phyloP scores from a whole-genome alignment of 2,329 filamentous ascomycete genomes.

The Aureobasidium vineae region DNA sequence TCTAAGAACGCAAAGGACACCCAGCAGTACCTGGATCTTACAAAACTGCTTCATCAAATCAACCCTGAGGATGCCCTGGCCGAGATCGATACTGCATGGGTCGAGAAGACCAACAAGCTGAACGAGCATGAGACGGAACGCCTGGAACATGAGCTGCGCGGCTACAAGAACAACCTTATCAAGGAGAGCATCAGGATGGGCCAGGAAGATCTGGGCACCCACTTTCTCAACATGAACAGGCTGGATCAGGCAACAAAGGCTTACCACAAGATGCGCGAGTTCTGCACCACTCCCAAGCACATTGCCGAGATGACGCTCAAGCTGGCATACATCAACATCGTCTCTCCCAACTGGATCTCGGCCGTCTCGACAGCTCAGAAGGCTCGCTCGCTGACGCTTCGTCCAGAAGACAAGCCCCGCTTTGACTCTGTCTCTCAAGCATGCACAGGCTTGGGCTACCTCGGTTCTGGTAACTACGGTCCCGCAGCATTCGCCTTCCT shows the following conservation, averaged over 20 bases:
- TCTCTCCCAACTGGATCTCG: conserved; percentile 69
- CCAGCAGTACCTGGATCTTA: conserved; percentile 66
- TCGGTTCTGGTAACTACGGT: conserved; percentile 56
- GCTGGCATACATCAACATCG: conserved; percentile 70
- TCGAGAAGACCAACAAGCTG: conserved; percentile 62
- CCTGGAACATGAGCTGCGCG: conserved; percentile 82
- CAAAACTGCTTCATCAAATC: conserved; percentile 61
- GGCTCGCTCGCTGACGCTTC: conserved; percentile 44
- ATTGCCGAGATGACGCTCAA: conserved; percentile 79
- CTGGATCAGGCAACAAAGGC: conserved; percentile 70
- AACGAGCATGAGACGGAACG: conserved; percentile 69
- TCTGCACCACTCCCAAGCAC: conserved; percentile 79
- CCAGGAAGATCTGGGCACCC: conserved; percentile 84
- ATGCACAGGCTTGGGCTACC: conserved; percentile 60
- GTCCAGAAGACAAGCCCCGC: conserved; percentile 58
- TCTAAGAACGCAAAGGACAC: conserved; percentile 76
- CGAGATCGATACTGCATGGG: conserved; percentile 68
- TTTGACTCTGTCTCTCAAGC: conserved; percentile 64
- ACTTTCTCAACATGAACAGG: conserved; percentile 69
- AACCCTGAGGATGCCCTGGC: conserved; percentile 68
- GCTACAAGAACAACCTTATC: conserved; percentile 94
- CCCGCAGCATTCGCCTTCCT: conserved; percentile 74
- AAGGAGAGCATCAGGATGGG: conserved; percentile 99
- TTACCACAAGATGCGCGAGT: conserved; percentile 84
- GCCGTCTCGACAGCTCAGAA: conserved; percentile 57